These are phyloP conservation scores for Helicosporidium sp. DNA, from an alignment of 139 green algal species.

Conservation along the genomic window DNA sequence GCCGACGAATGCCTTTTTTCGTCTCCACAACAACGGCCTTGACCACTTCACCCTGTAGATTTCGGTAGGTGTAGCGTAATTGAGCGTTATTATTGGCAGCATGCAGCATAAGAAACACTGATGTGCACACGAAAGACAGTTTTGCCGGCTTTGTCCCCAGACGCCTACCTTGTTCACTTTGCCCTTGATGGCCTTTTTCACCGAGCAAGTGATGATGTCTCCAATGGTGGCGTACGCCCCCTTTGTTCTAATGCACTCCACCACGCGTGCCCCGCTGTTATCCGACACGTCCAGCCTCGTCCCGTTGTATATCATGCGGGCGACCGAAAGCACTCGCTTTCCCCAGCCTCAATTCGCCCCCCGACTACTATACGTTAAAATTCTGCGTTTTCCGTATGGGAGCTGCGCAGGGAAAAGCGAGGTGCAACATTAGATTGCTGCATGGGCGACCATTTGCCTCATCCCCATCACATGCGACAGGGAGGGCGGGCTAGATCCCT, in stretches of 20 bases:
- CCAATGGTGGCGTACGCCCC: slow-evolving; percentile 20
- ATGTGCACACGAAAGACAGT: not conserved
- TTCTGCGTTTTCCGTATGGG: too few relatives aligned
- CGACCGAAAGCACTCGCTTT: not conserved
- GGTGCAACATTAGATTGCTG: too few relatives aligned
- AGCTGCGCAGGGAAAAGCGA: too few relatives aligned
- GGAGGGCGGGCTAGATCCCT: too few relatives aligned
- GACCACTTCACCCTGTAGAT: slow-evolving; percentile 19
- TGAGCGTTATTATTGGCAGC: too few relatives aligned
- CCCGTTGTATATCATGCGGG: slow-evolving; percentile 19
- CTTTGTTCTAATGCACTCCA: slow-evolving; percentile 32
- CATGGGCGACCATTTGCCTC: too few relatives aligned
- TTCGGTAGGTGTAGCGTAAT: not conserved
- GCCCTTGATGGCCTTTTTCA: slow-evolving; percentile 26
- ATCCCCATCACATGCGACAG: too few relatives aligned
- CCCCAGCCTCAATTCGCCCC: too few relatives aligned
- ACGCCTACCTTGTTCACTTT: slow-evolving; percentile 23
- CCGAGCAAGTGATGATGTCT: slow-evolving; percentile 38
- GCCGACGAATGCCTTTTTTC: slow-evolving; percentile 25
- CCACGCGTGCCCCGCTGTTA: slow-evolving; percentile 33
- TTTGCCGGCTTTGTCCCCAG: not conserved
- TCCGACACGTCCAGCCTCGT: slow-evolving; percentile 20
- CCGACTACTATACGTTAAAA: too few relatives aligned
- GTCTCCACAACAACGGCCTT: slow-evolving; percentile 42
- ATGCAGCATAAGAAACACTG: not conserved